These are phyloP conservation scores for Niebla homalea DNA, from an alignment of 495 filamentous ascomycete species.

Conservation along the genomic window DNA sequence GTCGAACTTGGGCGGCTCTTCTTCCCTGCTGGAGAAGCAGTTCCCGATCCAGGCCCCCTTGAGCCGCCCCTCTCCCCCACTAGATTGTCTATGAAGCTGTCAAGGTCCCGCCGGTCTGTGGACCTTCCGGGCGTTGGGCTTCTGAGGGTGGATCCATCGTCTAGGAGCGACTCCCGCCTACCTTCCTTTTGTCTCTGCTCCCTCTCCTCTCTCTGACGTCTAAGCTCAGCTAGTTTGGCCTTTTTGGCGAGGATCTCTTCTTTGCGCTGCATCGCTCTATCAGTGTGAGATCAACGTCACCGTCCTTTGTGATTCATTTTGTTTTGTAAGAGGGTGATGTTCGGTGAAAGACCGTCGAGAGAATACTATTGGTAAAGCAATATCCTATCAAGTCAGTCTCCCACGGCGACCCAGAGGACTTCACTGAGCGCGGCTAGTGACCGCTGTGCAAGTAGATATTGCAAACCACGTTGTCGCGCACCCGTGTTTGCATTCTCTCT, in stretches of 20 bases:
- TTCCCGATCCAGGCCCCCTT: conserved; percentile 49
- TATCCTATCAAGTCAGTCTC: too few species aligned
- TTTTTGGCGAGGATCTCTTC: conserved; percentile 91
- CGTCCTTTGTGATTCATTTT: neutral
- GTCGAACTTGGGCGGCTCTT: conserved; percentile 78
- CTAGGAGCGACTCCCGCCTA: conserved; percentile 47
- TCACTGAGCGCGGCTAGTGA: too few species aligned
- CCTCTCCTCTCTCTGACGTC: conserved; percentile 52
- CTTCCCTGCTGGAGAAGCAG: conserved; percentile 43
- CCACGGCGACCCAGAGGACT: too few species aligned
- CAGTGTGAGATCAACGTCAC: too few species aligned
- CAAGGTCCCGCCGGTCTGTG: conserved; percentile 66
- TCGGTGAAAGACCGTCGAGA: neutral
- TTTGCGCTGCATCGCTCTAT: conserved; percentile 46
- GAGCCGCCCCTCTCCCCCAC: conserved; percentile 68
- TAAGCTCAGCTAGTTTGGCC: conserved; percentile 90
- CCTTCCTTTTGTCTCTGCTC: conserved; percentile 65
- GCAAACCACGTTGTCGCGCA: too few species aligned
- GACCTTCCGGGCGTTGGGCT: conserved; percentile 55
- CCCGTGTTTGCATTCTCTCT: too few species aligned
- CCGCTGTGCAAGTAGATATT: too few species aligned
- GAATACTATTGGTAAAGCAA: too few species aligned
- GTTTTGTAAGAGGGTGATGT: too few species aligned
- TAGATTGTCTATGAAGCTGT: conserved; percentile 63
- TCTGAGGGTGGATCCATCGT: conserved; percentile 41